These are phyloP conservation scores for Colletotrichum caudatum DNA, from an alignment of 2,329 filamentous ascomycete genomes.

Conservation along the genomic window DNA sequence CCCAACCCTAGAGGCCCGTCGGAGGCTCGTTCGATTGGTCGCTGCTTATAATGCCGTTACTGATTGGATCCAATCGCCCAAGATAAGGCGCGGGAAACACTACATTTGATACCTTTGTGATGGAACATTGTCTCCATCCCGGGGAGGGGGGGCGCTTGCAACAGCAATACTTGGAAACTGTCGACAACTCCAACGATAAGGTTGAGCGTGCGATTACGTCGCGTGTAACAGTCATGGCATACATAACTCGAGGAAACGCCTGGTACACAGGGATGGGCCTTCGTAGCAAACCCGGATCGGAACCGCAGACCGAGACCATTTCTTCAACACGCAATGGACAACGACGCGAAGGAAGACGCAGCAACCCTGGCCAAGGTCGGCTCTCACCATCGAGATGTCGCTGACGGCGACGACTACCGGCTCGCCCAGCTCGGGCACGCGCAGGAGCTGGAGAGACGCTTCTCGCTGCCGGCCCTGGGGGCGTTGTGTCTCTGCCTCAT, in stretches of 20 bases:
- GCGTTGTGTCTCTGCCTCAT: constrained; percentile 61
- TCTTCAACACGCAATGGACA: constrained; percentile 14
- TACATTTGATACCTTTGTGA: not conserved
- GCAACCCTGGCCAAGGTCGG: constrained; percentile 13
- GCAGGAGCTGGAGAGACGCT: constrained; percentile 49
- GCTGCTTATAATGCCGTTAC: constrained; percentile 17
- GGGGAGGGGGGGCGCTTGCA: not conserved
- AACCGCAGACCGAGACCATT: not conserved
- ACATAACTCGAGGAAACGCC: constrained; percentile 26
- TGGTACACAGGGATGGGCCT: constrained; percentile 15
- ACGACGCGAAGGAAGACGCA: constrained; percentile 33
- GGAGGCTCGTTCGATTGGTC: constrained; percentile 22
- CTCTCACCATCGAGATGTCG: constrained; percentile 7
- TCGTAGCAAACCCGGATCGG: not conserved
- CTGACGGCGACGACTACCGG: constrained; percentile 31
- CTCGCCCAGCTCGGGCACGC: constrained; percentile 48
- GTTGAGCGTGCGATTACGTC: not conserved
- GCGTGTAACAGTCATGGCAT: constrained; percentile 17
- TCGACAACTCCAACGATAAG: constrained; percentile 17
- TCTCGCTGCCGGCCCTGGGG: constrained; percentile 58
- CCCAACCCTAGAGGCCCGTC: not conserved
- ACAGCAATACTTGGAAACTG: not conserved
- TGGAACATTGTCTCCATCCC: constrained; percentile 23
- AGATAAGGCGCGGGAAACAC: constrained; percentile 22
- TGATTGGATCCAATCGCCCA: constrained; percentile 27